Evolutionary conservation across 2,329 filamentous ascomycete genomes (phyloP).

Genomic region (Lojkania enalia): DNA sequence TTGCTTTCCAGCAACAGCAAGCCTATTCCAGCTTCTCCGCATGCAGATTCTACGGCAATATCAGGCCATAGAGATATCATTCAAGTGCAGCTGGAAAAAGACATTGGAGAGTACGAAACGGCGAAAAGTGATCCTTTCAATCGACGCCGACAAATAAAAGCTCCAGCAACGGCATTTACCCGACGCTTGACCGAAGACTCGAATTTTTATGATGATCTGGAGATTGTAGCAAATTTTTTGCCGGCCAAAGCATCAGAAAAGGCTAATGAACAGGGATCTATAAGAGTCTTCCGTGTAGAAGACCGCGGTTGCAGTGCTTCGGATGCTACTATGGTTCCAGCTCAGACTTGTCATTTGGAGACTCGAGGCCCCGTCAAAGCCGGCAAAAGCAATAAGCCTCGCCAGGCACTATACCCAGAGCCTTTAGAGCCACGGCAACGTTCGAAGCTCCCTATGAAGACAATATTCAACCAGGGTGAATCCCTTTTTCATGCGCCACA

Average conservation of each 20-base stretch:
- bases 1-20: constrained; percentile 48
- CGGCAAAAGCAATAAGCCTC: too few species aligned
- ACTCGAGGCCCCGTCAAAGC: too few species aligned
- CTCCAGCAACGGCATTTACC: constrained; percentile 24
- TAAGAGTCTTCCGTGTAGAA: too few species aligned
- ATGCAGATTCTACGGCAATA: constrained; percentile 44
- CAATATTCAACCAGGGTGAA: too few species aligned
- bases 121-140: constrained; percentile 35
- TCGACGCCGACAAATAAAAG: constrained; percentile 3
- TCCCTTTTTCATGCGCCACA: too few species aligned
- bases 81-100: constrained; percentile 34
- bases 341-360: too few species aligned
- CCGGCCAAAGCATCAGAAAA: too few species aligned
- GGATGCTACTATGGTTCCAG: too few species aligned
- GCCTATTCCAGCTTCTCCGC: constrained; percentile 47
- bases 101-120: constrained; percentile 29
- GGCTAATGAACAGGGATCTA: not conserved
- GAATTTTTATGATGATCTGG: not conserved
- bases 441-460: too few species aligned
- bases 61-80: constrained; percentile 40
- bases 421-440: too few species aligned
- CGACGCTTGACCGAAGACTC: constrained; percentile 31
- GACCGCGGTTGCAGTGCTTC: too few species aligned
- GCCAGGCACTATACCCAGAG: too few species aligned
- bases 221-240: not conserved